Base-by-base conservation (phyloP, 768 basidiomycete species). In the Mycena filopes region DNA sequence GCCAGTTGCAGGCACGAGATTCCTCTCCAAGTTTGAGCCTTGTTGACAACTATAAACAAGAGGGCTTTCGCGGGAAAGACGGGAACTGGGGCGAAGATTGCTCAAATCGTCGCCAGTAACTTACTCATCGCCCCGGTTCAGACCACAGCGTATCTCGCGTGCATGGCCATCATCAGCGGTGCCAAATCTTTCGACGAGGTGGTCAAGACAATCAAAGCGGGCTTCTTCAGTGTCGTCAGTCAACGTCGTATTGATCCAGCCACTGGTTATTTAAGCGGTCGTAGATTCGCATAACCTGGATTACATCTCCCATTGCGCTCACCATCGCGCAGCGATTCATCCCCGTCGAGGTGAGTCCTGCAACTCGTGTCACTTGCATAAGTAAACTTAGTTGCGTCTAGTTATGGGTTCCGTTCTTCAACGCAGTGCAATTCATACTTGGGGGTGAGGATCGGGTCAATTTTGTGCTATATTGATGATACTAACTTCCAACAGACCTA, bases 331-430 rank as follows among this genome's bases (percentile, higher is more conserved):
- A 95, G 75, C 89, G 82, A 64, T 94, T 91, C 75, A 77, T 96
- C 45, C 87, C 95, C 15, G 82, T 90, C 23, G 91, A 94, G 76
- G 91, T 91, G 66, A 60, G 85, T n/a, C n/a, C n/a, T n/a, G n/a
- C n/a, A n/a, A n/a, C 71, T 36, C 10, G 23, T 23, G 3, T 47
- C 23, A n/a, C n/a, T 12, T 36, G 20, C 31, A 23, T 40, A 21
- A 25, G 31, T 16, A 18, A 18, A 23, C n/a, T 48, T 10, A 36
- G 36, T 20, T 29, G 36, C 25, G 55, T 28, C n/a, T 68, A 93
- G 91, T 82, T 94, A 46, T 95, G 94, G 94, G 91, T 92, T 0
- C 91, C 92, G 11, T 96, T 92, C 81, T 95, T 96, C 84, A 94
- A 89, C 75, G 70, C 85, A 38, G 80, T 96, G 43, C 87, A 89